Conservation (phyloP, 2,329 filamentous ascomycete genomes). For the Beauveria sp. region DNA sequence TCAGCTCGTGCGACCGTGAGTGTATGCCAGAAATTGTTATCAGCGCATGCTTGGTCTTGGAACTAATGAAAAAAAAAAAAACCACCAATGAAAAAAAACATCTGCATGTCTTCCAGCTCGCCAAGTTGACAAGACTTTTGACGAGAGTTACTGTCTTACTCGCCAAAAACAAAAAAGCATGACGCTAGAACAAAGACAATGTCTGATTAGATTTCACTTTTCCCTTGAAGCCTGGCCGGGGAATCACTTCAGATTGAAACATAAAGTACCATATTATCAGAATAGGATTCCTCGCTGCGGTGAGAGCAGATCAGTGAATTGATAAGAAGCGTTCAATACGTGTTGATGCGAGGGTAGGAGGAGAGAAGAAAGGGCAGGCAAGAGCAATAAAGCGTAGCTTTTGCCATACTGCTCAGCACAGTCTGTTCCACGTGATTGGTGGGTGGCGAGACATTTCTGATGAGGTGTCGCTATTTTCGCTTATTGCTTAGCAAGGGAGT, state of each 20-base stretch:
- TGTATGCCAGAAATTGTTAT: not conserved
- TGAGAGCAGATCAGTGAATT: not conserved
- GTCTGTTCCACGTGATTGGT: no score
- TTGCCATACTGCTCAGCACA: no score
- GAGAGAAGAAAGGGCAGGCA: no score
- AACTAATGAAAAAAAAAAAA: no score
- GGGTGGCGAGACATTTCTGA: no score
- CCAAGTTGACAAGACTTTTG: not conserved
- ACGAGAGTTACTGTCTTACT: not conserved
- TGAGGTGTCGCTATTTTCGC: no score
- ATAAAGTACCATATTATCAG: not conserved
- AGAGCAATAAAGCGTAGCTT: no score
- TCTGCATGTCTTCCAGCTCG: not conserved
- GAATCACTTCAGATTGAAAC: not conserved
- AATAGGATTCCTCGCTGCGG: not conserved
- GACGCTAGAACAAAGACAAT: not conserved
- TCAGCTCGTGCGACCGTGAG: not conserved
- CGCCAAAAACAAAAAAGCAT: not conserved
- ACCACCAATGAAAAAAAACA: no score
- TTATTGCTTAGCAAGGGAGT: no score
- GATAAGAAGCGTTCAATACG: not conserved
- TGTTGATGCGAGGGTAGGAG: not conserved
- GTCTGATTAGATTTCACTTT: not conserved
- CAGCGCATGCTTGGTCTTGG: not conserved
- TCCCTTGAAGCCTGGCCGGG: no score